Conservation (phyloP, 257 asterid genomes). For the Salvia miltiorrhiza region DNA sequence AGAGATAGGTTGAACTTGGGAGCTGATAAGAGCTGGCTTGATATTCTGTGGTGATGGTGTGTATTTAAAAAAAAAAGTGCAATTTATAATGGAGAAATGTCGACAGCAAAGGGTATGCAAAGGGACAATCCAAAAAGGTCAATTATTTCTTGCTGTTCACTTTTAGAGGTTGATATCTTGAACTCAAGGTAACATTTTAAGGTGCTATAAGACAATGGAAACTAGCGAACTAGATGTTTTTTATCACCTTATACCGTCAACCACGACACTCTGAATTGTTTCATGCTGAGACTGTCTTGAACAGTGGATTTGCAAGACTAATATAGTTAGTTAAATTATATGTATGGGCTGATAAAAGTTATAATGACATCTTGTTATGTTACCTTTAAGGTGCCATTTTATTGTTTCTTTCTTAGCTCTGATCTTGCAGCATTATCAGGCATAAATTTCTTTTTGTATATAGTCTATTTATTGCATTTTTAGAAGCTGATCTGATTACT, state of each 20-base stretch:
- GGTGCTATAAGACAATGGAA: slow-evolving; percentile 13
- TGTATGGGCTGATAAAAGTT: background rate
- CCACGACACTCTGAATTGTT: background rate
- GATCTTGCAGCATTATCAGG: background rate
- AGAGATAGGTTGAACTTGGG: background rate
- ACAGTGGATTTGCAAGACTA: slow-evolving; percentile 4
- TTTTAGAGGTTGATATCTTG: slow-evolving; percentile 16
- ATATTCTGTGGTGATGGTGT: slow-evolving; percentile 14
- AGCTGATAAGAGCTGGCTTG: background rate
- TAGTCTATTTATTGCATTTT: background rate
- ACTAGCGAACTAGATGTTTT: background rate
- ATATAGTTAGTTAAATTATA: background rate
- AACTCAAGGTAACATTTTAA: slow-evolving; percentile 9
- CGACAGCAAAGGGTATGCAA: background rate
- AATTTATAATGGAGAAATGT: slow-evolving; percentile 9
- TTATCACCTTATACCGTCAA: background rate
- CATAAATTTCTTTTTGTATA: slow-evolving; percentile 3
- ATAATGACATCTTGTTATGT: slow-evolving; percentile 10
- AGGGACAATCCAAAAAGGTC: slow-evolving; percentile 2
- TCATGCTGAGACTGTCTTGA: slow-evolving; percentile 12
- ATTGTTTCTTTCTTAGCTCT: slow-evolving; percentile 6
- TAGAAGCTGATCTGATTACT: slow-evolving; percentile 23
- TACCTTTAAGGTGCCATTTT: slow-evolving; percentile 11
- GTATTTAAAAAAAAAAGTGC: slow-evolving; percentile 1
- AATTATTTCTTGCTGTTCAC: background rate